These are phyloP conservation scores for Comarum palustre DNA, from an alignment of 306 rosid species.

Conservation along the genomic window DNA sequence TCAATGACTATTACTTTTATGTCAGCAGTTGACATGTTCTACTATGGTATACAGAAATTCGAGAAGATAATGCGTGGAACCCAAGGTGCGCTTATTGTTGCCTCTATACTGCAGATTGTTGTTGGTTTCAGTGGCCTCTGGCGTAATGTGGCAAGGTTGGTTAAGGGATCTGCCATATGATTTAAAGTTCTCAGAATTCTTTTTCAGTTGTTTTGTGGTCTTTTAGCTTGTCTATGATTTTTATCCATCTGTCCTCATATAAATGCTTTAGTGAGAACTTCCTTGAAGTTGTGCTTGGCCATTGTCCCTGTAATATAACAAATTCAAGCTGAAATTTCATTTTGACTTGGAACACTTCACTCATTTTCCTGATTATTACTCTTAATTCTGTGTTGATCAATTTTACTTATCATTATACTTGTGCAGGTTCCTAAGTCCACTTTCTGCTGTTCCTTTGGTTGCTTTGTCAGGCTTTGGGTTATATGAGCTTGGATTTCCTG, in stretches of 20 bases:
- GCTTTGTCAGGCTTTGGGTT: conserved; percentile 88
- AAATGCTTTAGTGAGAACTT: background rate
- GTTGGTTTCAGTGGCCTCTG: conserved; percentile 99
- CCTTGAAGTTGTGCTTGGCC: background rate
- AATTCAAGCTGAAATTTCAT: background rate
- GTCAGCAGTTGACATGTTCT: conserved; percentile 13
- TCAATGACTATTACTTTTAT: conserved; percentile 1
- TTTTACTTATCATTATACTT: conserved; percentile 25
- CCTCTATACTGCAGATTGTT: conserved; percentile 93
- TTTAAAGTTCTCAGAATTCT: background rate
- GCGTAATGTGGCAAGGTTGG: conserved; percentile 91
- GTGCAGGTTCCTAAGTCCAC: conserved; percentile 80
- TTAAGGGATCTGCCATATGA: conserved; percentile 6
- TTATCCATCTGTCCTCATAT: background rate
- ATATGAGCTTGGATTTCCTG: conserved; percentile 78
- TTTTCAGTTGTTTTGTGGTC: conserved; percentile 7
- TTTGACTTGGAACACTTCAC: background rate
- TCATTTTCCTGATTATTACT: background rate
- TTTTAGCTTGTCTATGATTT: background rate
- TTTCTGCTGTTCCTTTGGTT: conserved; percentile 85
- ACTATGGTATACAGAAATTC: conserved; percentile 59
- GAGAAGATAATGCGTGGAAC: conserved; percentile 91
- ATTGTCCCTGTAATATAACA: background rate
- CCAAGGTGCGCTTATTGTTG: conserved; percentile 94
- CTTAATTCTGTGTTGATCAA: conserved; percentile 4